These are phyloP conservation scores for Ramalina intermedia DNA, from an alignment of 495 filamentous ascomycete species.

Conservation along the genomic window DNA sequence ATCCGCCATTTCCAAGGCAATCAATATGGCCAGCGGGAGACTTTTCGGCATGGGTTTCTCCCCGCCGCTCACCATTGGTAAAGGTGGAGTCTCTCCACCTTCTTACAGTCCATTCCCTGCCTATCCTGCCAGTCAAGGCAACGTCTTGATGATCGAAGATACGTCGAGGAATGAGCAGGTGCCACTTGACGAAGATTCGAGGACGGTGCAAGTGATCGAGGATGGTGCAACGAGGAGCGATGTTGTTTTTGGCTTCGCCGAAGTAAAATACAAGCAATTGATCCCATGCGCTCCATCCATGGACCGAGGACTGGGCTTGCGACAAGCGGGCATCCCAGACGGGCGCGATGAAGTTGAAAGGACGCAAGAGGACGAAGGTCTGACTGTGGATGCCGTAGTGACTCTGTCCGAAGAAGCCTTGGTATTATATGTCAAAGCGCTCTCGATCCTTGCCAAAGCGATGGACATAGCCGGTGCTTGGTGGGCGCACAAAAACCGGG, in stretches of 20 bases:
- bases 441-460: constrained; percentile 77
- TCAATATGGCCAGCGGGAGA: constrained; percentile 83
- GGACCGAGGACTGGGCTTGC: constrained; percentile 52
- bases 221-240: constrained; percentile 85
- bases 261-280: constrained; percentile 95
- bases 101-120: constrained; percentile 70
- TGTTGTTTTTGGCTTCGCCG: constrained; percentile 90
- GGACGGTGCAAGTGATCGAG: constrained; percentile 67
- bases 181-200: constrained; percentile 65
- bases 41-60: constrained; percentile 63
- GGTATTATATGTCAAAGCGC: constrained; percentile 88
- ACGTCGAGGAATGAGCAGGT: constrained; percentile 41
- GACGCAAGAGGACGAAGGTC: constrained; percentile 41
- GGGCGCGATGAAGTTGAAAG: constrained; percentile 21
- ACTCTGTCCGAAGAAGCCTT: constrained; percentile 85
- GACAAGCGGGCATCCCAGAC: constrained; percentile 32
- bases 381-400: constrained; percentile 76
- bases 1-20: constrained; percentile 83
- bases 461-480: constrained; percentile 92
- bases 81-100: constrained; percentile 56
- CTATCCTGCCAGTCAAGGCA: constrained; percentile 57
- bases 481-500: constrained; percentile 68
- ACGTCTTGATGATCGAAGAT: constrained; percentile 50
- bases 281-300: constrained; percentile 72
- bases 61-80: constrained; percentile 52